Conservation (phyloP, 2,329 filamentous ascomycete species). For the Ophiostoma ips region DNA sequence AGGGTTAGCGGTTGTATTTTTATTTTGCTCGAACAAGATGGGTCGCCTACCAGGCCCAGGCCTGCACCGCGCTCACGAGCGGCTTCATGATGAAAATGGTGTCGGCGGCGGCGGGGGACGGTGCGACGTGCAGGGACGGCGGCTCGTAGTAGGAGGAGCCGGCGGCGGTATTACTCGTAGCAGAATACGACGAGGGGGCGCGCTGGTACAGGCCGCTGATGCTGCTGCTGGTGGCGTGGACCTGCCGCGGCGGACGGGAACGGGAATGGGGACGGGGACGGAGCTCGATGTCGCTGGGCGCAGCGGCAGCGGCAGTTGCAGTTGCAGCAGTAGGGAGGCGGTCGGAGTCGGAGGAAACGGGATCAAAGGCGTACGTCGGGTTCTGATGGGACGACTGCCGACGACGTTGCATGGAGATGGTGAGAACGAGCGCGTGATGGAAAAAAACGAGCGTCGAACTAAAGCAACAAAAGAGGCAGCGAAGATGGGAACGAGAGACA, state of each 20-base stretch:
- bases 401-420: slow-evolving; percentile 12
- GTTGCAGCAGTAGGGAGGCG: no score
- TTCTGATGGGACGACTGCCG: slow-evolving; percentile 9
- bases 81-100: slow-evolving; percentile 65
- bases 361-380: neutral
- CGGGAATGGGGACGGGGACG: slow-evolving; percentile 13
- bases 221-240: slow-evolving; percentile 14
- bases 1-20: slow-evolving; percentile 6
- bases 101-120: neutral
- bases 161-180: neutral
- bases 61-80: slow-evolving; percentile 78
- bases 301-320: no score
- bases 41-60: slow-evolving; percentile 69
- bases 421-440: neutral
- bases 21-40: neutral
- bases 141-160: neutral
- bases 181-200: slow-evolving; percentile 4
- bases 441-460: neutral
- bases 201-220: slow-evolving; percentile 10
- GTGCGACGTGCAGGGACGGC: neutral
- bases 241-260: no score
- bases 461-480: neutral
- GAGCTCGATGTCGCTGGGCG: no score
- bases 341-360: neutral
- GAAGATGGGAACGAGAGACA: no score